Evolutionary conservation across 2,329 filamentous ascomycete genomes (phyloP), one percentile per base, ranked within the genome.

Genomic region (Fusarium longipes): DNA sequence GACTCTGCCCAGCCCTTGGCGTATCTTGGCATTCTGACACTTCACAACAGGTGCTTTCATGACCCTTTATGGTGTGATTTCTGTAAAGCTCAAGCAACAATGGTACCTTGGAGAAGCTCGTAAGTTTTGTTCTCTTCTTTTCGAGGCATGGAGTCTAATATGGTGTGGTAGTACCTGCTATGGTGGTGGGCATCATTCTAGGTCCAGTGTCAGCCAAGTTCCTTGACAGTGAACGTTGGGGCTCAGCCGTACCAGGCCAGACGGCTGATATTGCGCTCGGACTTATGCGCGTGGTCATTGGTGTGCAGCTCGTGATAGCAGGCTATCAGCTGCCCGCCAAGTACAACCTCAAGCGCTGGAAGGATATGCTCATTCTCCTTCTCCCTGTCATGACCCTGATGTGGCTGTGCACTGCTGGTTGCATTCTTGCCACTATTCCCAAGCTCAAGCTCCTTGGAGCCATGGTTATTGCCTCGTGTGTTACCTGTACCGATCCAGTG

Each of bases 291-390:
- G 79, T 89, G 27, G 85, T 89, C 59, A 88, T 89, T 56, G 86
- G 86, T 6, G 81, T 89, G 3, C 87, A 89, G 67, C 80, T 89
- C n/a, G 80, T 89, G 33, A 89, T 89, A 59, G 86, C 86, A 3
- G 87, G 87, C 25, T 89, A 86, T 67, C 86, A 89, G 69, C 77
- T 89, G 1, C 87, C 87, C 0, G 84, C 84, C 40, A 84, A 82
- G 70, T 89, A 89, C 73, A 77, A 83, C 38, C 74, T 75, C 56
- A 71, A 75, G 3, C 82, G 81, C 4, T 84, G 82, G 77, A 84
- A 82, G 56, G 85, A 87, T 56, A 81, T 89, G 75, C 74, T 80
- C 6, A 79, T 89, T 10, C 84, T 82, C 40, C 77, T 89, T 8
- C 68, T 89, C 8, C 87, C 87, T 3, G 78, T 88, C 64, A 89